These are phyloP conservation scores for Trichosporon inkin DNA, from an alignment of 1,284 basidiomycete genomes.

Conservation along the genomic window DNA sequence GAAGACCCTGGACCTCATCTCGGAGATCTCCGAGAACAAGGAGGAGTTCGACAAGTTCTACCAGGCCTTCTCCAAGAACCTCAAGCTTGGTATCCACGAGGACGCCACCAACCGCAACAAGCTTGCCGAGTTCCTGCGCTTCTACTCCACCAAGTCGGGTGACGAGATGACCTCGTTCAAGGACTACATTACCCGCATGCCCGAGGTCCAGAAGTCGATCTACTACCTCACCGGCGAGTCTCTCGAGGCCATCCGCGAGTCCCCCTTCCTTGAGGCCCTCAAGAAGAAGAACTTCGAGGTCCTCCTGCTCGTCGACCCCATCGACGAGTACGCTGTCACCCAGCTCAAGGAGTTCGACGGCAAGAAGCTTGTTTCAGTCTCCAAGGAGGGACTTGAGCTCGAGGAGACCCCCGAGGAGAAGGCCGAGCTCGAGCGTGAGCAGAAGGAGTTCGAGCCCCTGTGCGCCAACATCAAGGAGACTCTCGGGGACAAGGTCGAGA, in stretches of 20 bases:
- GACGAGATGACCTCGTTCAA: slow-evolving; percentile 95
- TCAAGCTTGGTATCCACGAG: slow-evolving; percentile 99
- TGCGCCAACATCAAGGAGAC: slow-evolving; percentile 93
- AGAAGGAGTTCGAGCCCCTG: slow-evolving; percentile 77
- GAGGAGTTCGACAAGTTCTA: slow-evolving; percentile 99
- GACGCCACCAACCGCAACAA: slow-evolving; percentile 98
- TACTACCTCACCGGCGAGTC: slow-evolving; percentile 99
- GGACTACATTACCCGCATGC: slow-evolving; percentile 99
- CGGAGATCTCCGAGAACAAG: slow-evolving; percentile 98
- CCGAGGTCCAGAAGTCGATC: slow-evolving; percentile 97
- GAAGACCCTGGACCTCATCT: slow-evolving; percentile 93
- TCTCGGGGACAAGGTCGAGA: slow-evolving; percentile 99
- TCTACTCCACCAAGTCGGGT: slow-evolving; percentile 91
- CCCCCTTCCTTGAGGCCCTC: slow-evolving; percentile 97
- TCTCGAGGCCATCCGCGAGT: slow-evolving; percentile 83
- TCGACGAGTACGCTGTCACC: slow-evolving; percentile 95
- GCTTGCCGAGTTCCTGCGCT: slow-evolving; percentile 98
- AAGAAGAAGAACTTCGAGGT: slow-evolving; percentile 99
- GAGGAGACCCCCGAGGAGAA: slow-evolving; percentile 99
- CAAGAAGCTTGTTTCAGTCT: slow-evolving; percentile 96
- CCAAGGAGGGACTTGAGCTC: slow-evolving; percentile 98
- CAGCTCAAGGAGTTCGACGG: slow-evolving; percentile 99
- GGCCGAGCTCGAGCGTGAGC: slow-evolving; percentile 82
- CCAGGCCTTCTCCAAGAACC: slow-evolving; percentile 87
- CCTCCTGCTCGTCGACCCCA: slow-evolving; percentile 94